Conservation (phyloP, 2,329 filamentous ascomycete genomes). For the Myrmaecium sp. region DNA sequence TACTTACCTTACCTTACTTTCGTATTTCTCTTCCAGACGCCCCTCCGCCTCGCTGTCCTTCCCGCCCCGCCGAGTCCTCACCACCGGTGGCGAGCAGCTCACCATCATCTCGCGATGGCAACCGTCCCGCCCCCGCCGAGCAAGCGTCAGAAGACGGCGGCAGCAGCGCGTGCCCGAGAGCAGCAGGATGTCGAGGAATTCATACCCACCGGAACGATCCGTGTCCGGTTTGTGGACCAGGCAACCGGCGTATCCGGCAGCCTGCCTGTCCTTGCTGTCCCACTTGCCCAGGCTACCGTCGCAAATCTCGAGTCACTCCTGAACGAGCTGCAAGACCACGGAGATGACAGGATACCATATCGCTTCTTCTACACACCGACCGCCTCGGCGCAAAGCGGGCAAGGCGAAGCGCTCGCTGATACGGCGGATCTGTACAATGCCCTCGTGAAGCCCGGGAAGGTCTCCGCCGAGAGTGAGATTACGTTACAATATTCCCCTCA, state of each 20-base stretch:
- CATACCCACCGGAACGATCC: constrained; percentile 57
- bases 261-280: constrained; percentile 51
- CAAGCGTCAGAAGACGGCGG: constrained; percentile 70
- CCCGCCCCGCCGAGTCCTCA: not conserved
- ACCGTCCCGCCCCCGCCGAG: constrained; percentile 70
- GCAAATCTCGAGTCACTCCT: constrained; percentile 78
- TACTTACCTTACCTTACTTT: too few species aligned
- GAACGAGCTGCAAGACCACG: constrained; percentile 58
- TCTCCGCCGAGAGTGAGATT: constrained; percentile 41
- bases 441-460: constrained; percentile 24
- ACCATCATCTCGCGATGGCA: constrained; percentile 39
- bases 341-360: constrained; percentile 50
- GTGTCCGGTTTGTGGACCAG: constrained; percentile 78
- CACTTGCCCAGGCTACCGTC: constrained; percentile 68
- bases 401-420: constrained; percentile 27
- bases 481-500: constrained; percentile 58
- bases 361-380: constrained; percentile 49
- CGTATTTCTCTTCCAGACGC: too few species aligned
- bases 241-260: constrained; percentile 50
- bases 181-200: constrained; percentile 57
- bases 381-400: constrained; percentile 24
- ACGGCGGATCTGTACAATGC: constrained; percentile 27
- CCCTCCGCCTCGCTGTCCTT: too few species aligned
- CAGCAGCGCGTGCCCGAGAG: constrained; percentile 49
- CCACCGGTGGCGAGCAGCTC: not conserved